A percentile compares a stretch with the other conserved stretches of the same genome.
phyloP scores from a whole-genome alignment of 768 basidiomycete species.

The Filobasidium floriforme region DNA sequence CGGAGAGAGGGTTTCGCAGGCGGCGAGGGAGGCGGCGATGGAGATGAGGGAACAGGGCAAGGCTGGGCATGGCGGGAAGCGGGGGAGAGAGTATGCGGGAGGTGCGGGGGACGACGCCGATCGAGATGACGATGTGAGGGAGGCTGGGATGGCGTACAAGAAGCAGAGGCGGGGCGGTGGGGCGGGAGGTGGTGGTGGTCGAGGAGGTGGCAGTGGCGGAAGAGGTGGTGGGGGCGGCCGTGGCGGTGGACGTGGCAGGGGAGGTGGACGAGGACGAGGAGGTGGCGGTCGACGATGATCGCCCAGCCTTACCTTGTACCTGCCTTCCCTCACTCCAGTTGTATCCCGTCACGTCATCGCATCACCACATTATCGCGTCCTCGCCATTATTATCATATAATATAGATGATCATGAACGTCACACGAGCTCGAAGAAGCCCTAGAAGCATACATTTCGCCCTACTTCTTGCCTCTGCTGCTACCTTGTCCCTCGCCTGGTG shows the following conservation, averaged over 20 bases:
- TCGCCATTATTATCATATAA: no score
- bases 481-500: no score
- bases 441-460: no score
- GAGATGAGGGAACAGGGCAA: slow-evolving; percentile 71
- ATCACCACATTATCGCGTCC: background rate
- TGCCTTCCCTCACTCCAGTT: background rate
- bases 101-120: slow-evolving; percentile 65
- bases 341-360: background rate
- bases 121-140: slow-evolving; percentile 83
- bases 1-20: slow-evolving; percentile 82
- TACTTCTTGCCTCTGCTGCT: no score
- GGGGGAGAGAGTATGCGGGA: slow-evolving; percentile 51
- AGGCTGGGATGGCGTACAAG: slow-evolving; percentile 73
- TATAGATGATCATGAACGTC: no score
- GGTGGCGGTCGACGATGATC: slow-evolving; percentile 6
- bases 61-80: slow-evolving; percentile 50
- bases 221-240: slow-evolving; percentile 15
- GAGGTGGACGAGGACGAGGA: slow-evolving; percentile 6
- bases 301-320: background rate
- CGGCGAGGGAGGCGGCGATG: slow-evolving; percentile 59
- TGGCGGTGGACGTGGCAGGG: slow-evolving; percentile 9
- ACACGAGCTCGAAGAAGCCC: no score
- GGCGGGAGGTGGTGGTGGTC: slow-evolving; percentile 26
- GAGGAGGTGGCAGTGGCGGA: slow-evolving; percentile 17
- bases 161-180: slow-evolving; percentile 49